Base-by-base conservation (phyloP, 2,329 filamentous ascomycete species). In the Pseudogymnoascus sp. region DNA sequence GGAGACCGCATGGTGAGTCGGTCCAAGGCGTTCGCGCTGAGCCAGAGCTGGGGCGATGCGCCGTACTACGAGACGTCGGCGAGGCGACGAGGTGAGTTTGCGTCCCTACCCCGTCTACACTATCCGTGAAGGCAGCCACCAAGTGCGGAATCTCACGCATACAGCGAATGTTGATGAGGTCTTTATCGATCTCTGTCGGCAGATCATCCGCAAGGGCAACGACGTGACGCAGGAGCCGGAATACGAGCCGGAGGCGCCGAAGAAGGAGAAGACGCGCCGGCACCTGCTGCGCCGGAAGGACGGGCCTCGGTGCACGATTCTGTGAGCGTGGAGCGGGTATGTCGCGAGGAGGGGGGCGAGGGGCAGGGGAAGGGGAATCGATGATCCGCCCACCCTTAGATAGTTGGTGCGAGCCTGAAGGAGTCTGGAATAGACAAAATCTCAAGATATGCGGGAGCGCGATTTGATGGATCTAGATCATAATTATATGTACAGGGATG, bases 21-120 rank as follows among this genome's bases (percentile, higher is more conserved):
- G 62, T 81, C 84, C 36, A 80, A 81, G 64, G 87, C 87, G 4
- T 89, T 90, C 72, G 80, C 83, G 23, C 79, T 89, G 62, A 86
- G 83, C 37, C 86, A 89, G 70, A 82, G 80, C 66, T 90, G 87
- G 87, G 86, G 85, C 10, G 86, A 87, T 69, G 86, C 86, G 34
- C 87, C 87, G 1, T 90, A 90, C 72, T 90, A 90, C 72, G 87
- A 90, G 75, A 88, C 87, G 10, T 86, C 83, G 42, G 87, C 87
- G 45, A 77, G 87, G 62, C 77, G 85, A 69, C 76, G 86, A 70
- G 83, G 73, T 74, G 60, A 66, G 69, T 60, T 51, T 29, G 14
- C 11, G 6, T 14, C 10, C 47, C 34, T 61, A 11, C 16, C 59
- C 23, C 6, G 31, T 5, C 3, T 16, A 10, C 6, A 3, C 11